Evolutionary conservation across 108 stramenopile genomes (phyloP), one percentile per base, ranked within the genome.

Genomic region (Parmales sp.): DNA sequence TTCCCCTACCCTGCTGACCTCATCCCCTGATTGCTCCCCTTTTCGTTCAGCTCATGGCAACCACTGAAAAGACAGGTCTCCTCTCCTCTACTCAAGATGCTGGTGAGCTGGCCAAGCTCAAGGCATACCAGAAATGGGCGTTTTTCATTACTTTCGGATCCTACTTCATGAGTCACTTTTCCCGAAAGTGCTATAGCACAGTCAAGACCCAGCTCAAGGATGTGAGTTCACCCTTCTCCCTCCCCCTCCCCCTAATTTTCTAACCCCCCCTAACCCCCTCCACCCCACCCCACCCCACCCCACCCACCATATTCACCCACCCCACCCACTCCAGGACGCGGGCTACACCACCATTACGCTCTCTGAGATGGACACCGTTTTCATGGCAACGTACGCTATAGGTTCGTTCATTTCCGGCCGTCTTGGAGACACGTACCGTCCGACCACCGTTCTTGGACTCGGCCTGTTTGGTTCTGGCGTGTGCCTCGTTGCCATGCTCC

Each of bases 111-210:
- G 1, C 3, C 4, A 11, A 34, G n/a, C 26, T 60, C 4, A 60
- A 60, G 54, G 16, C 31, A 1, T 60, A 60, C 54, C 54, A 60
- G 28, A 34, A 89, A 51, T 90, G 86, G 84, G 91, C 91, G 31
- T 95, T 90, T 78, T 89, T 92, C 66, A 87, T 92, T 4, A 95
- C 94, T 38, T 95, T 92, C 65, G 89, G 91, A 68, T 89, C 88
- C 51, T 96, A 94, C 79, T 91, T 94, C 72, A 94, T 93, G 93
- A 77, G 91, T 20, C 95, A 96, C 69, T 93, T 93, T 76, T 84
- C 85, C 50, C 88, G 95, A 60, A 96, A 96, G 79, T 91, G 89
- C 64, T 96, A 96, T 79, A 93, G 93, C 37, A 94, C 93, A 38
- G 91, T 96, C 39, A 96, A 96, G 78, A 80, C 83, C 38, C 88